Base-by-base conservation (phyloP, 2,329 filamentous ascomycete species). In the Zalaria sp. region DNA sequence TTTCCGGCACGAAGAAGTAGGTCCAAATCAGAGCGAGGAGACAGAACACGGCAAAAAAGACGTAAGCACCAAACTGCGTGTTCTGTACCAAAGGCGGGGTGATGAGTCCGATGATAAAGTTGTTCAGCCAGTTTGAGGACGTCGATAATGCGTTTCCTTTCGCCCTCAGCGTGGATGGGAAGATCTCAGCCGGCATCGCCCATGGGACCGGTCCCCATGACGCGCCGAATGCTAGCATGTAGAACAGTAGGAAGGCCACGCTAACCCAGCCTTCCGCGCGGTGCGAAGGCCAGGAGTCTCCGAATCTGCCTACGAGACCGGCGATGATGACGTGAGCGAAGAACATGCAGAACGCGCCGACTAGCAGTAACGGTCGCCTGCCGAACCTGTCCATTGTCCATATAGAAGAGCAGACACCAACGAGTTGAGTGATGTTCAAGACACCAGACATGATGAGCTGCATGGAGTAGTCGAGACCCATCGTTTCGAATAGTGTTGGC, bases 131-230 rank as follows among this genome's bases (percentile, higher is more conserved):
- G 58, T 77, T 79, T 4, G 69, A 70, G 44, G 69, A 74, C 0
- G 77, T 80, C 0, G 74, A 75, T 2, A 81, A 61, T 1, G 77
- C 77, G 0, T 79, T 76, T 29, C 79, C 80, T 54, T 81, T 83
- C 3, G 77, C 76, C 5, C 77, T 65, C 1, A 74, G 59, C 0
- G 66, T 68, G 1, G 68, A 71, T 0, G 75, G 75, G 35, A 81
- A 81, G n/a, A 84, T 75, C 46, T 85, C 75, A 27, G 68, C 64
- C 1, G 59, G 57, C 54, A 57, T 34, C 0, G 52, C 52, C 56
- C 56, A 58, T 2, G 50, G 47, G 2, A 53, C 48, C 1, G 56
- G 56, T 10, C 53, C 53, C 52, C 73, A 81, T 0, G 68, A 69
- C 0, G 67, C 69, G 2, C 75, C 74, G 49, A 83, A 83, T 1